These are phyloP conservation scores for Tirmania nivea DNA, from an alignment of 495 filamentous ascomycete species.

Conservation along the genomic window DNA sequence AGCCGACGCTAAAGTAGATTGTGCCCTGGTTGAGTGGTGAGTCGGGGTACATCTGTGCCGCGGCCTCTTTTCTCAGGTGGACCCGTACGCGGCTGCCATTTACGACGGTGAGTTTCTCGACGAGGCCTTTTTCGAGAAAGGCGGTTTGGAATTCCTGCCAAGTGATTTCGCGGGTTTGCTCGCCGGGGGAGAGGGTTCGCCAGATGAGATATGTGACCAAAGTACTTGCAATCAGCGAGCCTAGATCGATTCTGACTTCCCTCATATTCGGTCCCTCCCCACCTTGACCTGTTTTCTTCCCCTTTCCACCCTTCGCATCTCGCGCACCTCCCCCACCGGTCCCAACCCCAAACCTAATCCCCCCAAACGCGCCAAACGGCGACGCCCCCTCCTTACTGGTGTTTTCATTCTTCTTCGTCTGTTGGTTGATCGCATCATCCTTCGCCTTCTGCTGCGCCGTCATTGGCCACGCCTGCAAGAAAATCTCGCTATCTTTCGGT, in stretches of 20 bases:
- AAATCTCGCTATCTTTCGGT: not conserved
- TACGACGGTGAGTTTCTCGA: slow-evolving; percentile 73
- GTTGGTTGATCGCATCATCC: not conserved
- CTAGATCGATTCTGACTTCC: slow-evolving; percentile 35
- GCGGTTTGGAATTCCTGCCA: slow-evolving; percentile 89
- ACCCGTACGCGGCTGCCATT: slow-evolving; percentile 55
- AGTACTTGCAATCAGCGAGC: slow-evolving; percentile 31
- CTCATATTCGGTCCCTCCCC: not conserved
- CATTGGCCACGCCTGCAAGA: not conserved
- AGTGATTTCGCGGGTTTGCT: slow-evolving; percentile 61
- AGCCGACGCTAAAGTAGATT: slow-evolving; percentile 92
- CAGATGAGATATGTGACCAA: slow-evolving; percentile 43
- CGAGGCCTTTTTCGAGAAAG: slow-evolving; percentile 86
- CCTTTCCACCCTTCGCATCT: not conserved
- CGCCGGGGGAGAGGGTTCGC: slow-evolving; percentile 38
- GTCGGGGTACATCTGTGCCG: slow-evolving; percentile 57
- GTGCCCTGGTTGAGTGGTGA: slow-evolving; percentile 46
- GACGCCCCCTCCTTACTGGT: not conserved
- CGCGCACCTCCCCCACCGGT: not conserved
- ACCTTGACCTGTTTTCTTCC: not conserved
- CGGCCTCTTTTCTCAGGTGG: slow-evolving; percentile 63
- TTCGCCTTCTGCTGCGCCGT: not conserved
- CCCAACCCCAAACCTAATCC: not conserved
- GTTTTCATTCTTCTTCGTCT: not conserved
- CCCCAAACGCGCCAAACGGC: not conserved